A percentile compares a stretch with the other conserved stretches of the same genome.
Evolutionary conservation across 164 flowering plant species (phyloP).

Genomic region (Aristolochia californica): DNA sequence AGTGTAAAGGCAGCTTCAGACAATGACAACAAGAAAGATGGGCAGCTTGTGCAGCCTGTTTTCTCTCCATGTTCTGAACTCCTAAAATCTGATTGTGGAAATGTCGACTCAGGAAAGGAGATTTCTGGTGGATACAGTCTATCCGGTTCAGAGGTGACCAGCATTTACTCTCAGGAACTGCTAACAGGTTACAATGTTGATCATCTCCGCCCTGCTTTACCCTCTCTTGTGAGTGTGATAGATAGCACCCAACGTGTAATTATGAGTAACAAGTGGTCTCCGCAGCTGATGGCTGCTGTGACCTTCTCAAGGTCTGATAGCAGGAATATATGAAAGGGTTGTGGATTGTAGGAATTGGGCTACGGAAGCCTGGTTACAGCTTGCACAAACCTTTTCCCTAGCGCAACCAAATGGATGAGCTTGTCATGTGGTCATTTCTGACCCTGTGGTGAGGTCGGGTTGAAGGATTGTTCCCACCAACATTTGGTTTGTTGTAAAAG

Average conservation of each 20-base stretch:
- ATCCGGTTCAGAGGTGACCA: conserved; percentile 59
- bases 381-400: conserved; percentile 18
- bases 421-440: conserved; percentile 12
- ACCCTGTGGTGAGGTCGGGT: conserved; percentile 19
- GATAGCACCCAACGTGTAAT: conserved; percentile 26
- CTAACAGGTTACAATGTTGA: conserved; percentile 24
- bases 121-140: conserved; percentile 21
- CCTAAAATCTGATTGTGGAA: conserved; percentile 43
- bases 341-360: conserved; percentile 5
- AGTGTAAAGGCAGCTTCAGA: conserved; percentile 17
- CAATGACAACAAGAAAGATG: conserved; percentile 10
- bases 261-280: conserved; percentile 42
- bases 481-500: conserved; percentile 42
- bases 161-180: conserved; percentile 37
- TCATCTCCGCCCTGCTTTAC: conserved; percentile 28
- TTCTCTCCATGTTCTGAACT: conserved; percentile 55
- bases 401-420: conserved; percentile 35
- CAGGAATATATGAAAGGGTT: conserved; percentile 18
- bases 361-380: conserved; percentile 1
- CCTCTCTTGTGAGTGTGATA: conserved; percentile 24
- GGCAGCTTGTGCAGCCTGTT: conserved; percentile 15
- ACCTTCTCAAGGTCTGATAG: conserved; percentile 38
- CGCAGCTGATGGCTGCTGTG: conserved; percentile 44
- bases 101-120: conserved; percentile 37
- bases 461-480: conserved; percentile 19